Base-by-base conservation (phyloP, 225 moss, liverwort and hornwort genomes). In the Bryoerythrophyllum caledonicum region DNA sequence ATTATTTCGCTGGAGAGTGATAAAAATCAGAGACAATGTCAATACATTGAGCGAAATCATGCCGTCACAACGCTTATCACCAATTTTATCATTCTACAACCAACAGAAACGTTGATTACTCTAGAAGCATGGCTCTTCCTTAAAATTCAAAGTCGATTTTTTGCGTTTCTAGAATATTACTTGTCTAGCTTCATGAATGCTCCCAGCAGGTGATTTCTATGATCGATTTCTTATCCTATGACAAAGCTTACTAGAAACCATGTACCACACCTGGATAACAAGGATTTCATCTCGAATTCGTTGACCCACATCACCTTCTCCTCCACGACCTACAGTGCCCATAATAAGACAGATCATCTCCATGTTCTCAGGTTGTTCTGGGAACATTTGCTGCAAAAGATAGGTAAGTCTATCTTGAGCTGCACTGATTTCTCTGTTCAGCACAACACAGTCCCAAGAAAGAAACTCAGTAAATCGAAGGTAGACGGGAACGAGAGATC, bases 241-340 rank as follows among this genome's bases (percentile, higher is more conserved):
- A 62, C 10, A 51, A 16, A 10, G 24, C 49, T 49, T 51, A 48
- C 70, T 34, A 25, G 12, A 74, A 71, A 68, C 17, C 63, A 75
- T 38, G 72, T 9, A 69, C 43, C 67, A n/a, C 52, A 91, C 91
- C 85, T 96, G 96, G 55, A 96, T 79, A 60, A 97, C 92, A 69
- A 97, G 83, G 73, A 97, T 94, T 70, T 97, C 97, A 81, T 97
- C 97, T 54, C 97, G 90, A 78, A 97, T 97, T 38, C 94, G 97
- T 78, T 97, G 97, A 67, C 94, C 97, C 20, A 97, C 97, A 76
- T 97, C 94, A 68, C 97, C 97, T 70, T 97, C 81, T 52, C 94
- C 97, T 85, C 97, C 97, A 76, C 94, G 85, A 77, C 94, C 97
- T 61, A 97, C 94, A 60, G 97, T 97, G 65, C 79, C 79, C 94